Conservation (phyloP, 345 rosid genomes). For the Anacardium occidentale region DNA sequence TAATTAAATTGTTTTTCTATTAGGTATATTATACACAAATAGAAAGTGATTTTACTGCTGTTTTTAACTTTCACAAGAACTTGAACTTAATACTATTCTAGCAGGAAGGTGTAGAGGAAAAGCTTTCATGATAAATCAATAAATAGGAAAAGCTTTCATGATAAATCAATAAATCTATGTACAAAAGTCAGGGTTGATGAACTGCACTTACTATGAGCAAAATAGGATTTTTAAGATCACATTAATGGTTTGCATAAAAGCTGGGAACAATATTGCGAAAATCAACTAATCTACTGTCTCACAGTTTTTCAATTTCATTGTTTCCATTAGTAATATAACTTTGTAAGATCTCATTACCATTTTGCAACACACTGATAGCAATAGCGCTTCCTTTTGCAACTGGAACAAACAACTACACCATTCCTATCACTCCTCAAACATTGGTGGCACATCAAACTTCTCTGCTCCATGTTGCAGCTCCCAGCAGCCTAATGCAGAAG, state of each 20-base stretch:
- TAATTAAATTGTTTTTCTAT: neutral
- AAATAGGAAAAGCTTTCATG: neutral
- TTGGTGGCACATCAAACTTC: conserved; percentile 48
- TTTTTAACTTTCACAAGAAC: neutral
- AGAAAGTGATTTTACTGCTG: neutral
- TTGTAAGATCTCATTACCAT: conserved; percentile 35
- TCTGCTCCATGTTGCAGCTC: conserved; percentile 19
- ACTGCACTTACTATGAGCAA: neutral
- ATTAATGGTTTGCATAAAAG: neutral
- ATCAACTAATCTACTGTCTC: conserved; percentile 2
- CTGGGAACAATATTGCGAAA: neutral
- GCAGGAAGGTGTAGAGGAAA: neutral
- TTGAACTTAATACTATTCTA: neutral
- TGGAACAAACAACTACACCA: conserved; percentile 38
- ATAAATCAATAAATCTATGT: neutral
- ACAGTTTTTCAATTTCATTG: neutral
- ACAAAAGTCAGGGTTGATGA: neutral
- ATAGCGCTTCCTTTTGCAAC: conserved; percentile 48
- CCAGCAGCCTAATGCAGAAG: conserved; percentile 31
- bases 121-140: neutral
- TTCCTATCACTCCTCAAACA: conserved; percentile 39
- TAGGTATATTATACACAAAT: neutral
- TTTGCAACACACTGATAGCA: conserved; percentile 53
- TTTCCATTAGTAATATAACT: conserved; percentile 3
- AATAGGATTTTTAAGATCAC: neutral